Evolutionary conservation across 1,284 basidiomycete genomes (phyloP).

Genomic region (Calocybe gambosa): DNA sequence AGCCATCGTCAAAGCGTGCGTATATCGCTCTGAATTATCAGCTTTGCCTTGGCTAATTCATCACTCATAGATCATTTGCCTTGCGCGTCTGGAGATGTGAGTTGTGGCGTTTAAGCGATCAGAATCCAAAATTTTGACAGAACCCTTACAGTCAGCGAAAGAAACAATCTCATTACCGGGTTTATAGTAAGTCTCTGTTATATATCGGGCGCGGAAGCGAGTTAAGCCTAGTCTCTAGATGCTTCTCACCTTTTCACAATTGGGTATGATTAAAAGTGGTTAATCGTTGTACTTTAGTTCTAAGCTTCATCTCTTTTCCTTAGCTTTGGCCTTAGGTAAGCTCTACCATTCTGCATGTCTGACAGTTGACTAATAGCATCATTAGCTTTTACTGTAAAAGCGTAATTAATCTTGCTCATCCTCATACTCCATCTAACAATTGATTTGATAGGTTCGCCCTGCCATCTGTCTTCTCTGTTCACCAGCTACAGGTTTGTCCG

Average conservation of each 20-base stretch:
- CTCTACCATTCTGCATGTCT: conserved; percentile 1
- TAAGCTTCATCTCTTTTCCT: conserved; percentile 1
- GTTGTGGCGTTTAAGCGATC: conserved; percentile 16
- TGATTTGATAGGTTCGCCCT: conserved; percentile 26
- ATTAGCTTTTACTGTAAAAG: conserved; percentile 40
- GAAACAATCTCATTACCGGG: conserved; percentile 47
- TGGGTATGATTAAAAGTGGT: conserved; percentile 29
- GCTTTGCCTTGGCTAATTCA: conserved; percentile 5
- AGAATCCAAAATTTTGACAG: neutral
- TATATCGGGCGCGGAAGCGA: conserved; percentile 2
- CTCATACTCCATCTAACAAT: neutral
- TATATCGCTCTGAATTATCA: conserved; percentile 9
- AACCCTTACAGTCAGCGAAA: conserved; percentile 49
- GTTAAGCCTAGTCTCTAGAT: conserved; percentile 27
- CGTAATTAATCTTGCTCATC: conserved; percentile 27
- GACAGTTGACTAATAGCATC: conserved; percentile 6
- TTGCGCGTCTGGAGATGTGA: conserved; percentile 67
- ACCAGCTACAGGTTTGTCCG: conserved; percentile 27
- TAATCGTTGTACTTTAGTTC: neutral
- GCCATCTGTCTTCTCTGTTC: conserved; percentile 27
- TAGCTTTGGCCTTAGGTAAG: conserved; percentile 32
- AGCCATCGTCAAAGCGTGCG: conserved; percentile 57
- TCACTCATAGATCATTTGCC: conserved; percentile 44
- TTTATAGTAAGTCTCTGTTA: conserved; percentile 41
- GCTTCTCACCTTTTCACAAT: conserved; percentile 39